Evolutionary conservation across 129 eudicot species (phyloP), one percentile per base, ranked within the genome.

Genomic region (Escallonia rubra): DNA sequence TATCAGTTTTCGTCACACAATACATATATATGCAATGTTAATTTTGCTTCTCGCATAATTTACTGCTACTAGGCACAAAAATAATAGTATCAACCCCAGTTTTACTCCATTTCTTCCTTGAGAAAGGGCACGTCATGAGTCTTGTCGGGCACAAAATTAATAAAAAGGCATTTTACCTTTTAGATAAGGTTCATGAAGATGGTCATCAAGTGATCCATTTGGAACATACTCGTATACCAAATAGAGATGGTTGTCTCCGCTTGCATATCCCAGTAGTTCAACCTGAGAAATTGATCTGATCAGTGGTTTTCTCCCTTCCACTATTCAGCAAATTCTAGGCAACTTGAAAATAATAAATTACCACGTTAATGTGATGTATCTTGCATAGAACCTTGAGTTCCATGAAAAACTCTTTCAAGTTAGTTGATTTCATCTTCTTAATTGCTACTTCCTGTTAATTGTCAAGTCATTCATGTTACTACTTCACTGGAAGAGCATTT

Each of bases 321-420:
- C 6, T 50, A 40, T 55, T 57, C 41, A 16, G 15, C 15, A 57
- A 14, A 8, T 43, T 46, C 48, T 3, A 5, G 41, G 5, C 15
- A 7, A 44, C 47, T 16, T 45, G n/a, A 51, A 14, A n/a, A 11
- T 54, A 14, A 54, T 16, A 68, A 49, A 78, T 72, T 73, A 78
- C 83, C 83, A 78, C 83, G 56, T 73, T 72, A 63, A 67, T 78
- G 34, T 78, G 83, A 68, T 78, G 83, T 73, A 78, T 73, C 73
- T 74, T 78, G 62, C 83, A 78, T 11, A 78, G 78, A 67, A 78
- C 82, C 72, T 78, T 78, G 38, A 78, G 82, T 63, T 78, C 82
- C 57, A 74, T 78, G 67, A 78, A 72, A 65, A 78, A 78, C 79
- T 78, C 82, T 72, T 78, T 78, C 56, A 67, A 67, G 68, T 78